phyloP scores from a whole-genome alignment of 306 rosid genomes.

The Vigna unguiculata region DNA sequence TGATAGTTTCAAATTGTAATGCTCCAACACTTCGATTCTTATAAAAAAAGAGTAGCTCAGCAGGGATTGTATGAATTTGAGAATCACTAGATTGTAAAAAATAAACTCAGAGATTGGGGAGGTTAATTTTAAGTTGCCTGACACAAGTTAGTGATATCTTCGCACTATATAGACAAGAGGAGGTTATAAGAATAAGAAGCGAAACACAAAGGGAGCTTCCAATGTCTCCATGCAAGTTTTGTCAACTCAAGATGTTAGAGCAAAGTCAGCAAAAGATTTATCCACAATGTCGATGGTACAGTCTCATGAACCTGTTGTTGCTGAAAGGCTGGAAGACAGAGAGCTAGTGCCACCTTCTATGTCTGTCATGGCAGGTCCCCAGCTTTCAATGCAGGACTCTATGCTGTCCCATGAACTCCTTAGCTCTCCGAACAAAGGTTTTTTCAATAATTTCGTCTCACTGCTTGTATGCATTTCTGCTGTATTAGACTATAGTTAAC shows the following conservation, averaged over 20 bases:
- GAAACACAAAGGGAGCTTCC: constrained; percentile 43
- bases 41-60: background rate
- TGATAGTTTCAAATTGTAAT: background rate
- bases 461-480: constrained; percentile 1
- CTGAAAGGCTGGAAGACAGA: constrained; percentile 39
- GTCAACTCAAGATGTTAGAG: constrained; percentile 57
- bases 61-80: background rate
- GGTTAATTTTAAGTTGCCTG: background rate
- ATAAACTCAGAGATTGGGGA: background rate
- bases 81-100: background rate
- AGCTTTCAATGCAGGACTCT: constrained; percentile 45
- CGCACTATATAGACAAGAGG: constrained; percentile 47
- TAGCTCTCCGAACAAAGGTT: constrained; percentile 60
- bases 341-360: constrained; percentile 35
- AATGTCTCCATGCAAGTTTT: constrained; percentile 41
- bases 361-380: constrained; percentile 35
- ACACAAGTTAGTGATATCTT: constrained; percentile 35
- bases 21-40: background rate
- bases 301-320: constrained; percentile 39
- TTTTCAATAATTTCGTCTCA: constrained; percentile 30
- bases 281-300: constrained; percentile 68
- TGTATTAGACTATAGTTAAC: constrained; percentile 6
- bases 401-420: constrained; percentile 42
- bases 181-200: constrained; percentile 49
- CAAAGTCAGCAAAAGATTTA: constrained; percentile 68